Base-by-base conservation (phyloP, 257 asterid genomes). In the Jacaranda mimosifolia region DNA sequence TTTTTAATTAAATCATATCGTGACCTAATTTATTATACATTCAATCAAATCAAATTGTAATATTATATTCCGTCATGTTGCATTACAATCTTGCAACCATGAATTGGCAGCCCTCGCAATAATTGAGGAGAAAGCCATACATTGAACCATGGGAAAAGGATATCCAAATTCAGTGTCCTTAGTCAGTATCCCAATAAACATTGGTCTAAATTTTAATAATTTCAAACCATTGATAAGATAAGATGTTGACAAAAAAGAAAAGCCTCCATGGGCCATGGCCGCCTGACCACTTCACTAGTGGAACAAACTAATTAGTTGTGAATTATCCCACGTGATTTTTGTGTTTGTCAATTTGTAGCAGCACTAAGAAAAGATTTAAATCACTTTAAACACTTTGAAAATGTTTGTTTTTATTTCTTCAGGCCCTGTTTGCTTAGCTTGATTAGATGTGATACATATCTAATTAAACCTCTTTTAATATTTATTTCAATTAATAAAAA, bases 281-380 rank as follows among this genome's bases (percentile, higher is more conserved):
- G 3, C 39, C 3, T 21, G 64, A 19, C 64, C 64, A 58, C 48
- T 63, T 63, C 8, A 35, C 3, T 62, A 62, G 67, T 32, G 45
- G 45, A 62, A 32, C 45, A 35, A 3, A 11, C 45, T 17, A 18
- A 9, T 46, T 36, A 40, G 9, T 57, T 2, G 10, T 64, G 13
- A 73, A 57, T 40, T 73, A 43, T 14, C 78, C 63, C 78, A 74
- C 63, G 78, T 74, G 70, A 62, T 26, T n/a, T 48, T 74, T 36
- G 49, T 42, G 71, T 19, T n/a, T 15, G 4, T 58, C 57, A 18
- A 19, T 39, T 60, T 60, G 8, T 42, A 42, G 9, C 46, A 42
- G 6, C 9, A 6, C 46, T 26, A 26, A 26, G 46, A 5, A 5
- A 5, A 42, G 9, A 42, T 42, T 40, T 42, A 42, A 42, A 42